These are phyloP conservation scores for Penicillium angulare DNA, from an alignment of 495 filamentous ascomycete genomes.

Conservation along the genomic window DNA sequence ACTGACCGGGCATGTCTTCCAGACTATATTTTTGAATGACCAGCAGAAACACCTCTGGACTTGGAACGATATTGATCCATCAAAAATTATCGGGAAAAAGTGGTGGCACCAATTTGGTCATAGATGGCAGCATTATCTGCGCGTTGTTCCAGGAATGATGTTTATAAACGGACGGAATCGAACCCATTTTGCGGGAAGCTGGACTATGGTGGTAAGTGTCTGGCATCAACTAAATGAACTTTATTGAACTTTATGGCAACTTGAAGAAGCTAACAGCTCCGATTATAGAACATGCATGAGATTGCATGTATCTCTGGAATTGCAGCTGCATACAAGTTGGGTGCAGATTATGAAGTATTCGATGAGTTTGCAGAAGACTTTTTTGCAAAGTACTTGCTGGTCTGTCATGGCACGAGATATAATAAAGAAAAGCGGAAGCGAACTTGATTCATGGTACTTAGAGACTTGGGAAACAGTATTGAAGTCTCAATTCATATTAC, in stretches of 20 bases:
- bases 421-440: slow-evolving; percentile 19
- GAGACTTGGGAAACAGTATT: not conserved
- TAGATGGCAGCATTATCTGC: slow-evolving; percentile 73
- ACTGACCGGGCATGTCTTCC: slow-evolving; percentile 68
- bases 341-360: slow-evolving; percentile 68
- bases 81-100: slow-evolving; percentile 68
- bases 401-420: slow-evolving; percentile 52
- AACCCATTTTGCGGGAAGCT: slow-evolving; percentile 68
- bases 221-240: too few species aligned
- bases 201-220: slow-evolving; percentile 70
- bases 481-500: too few species aligned
- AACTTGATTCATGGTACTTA: not conserved
- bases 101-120: slow-evolving; percentile 91
- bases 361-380: slow-evolving; percentile 60
- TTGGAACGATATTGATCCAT: slow-evolving; percentile 63
- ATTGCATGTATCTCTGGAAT: slow-evolving; percentile 76
- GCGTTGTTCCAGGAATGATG: slow-evolving; percentile 78
- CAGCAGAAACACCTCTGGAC: slow-evolving; percentile 66
- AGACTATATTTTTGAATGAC: slow-evolving; percentile 81
- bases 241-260: too few species aligned
- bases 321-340: slow-evolving; percentile 74
- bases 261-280: not conserved
- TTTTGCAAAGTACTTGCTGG: slow-evolving; percentile 53
- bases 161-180: slow-evolving; percentile 69
- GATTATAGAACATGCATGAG: slow-evolving; percentile 70